Conservation (phyloP, 2,329 filamentous ascomycete species). For the Diaporthe ampelina region DNA sequence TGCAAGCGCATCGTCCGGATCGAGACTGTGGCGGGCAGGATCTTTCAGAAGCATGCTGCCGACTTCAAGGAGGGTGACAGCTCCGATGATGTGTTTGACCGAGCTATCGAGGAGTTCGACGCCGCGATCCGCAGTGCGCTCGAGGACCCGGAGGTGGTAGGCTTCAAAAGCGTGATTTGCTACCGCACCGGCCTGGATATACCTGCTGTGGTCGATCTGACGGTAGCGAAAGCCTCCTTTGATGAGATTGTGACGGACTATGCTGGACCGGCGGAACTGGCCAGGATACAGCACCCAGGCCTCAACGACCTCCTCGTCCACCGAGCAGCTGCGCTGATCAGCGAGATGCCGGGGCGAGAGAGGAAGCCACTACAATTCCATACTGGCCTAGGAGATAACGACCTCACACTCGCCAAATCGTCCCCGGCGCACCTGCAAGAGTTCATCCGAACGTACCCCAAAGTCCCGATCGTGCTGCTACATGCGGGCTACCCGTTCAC, state of each 20-base stretch:
- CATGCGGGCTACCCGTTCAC: conserved; percentile 88
- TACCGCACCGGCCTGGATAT: conserved; percentile 82
- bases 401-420: conserved; percentile 77
- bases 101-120: conserved; percentile 65
- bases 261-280: conserved; percentile 53
- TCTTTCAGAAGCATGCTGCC: conserved; percentile 64
- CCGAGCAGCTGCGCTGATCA: conserved; percentile 71
- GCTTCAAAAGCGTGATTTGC: conserved; percentile 87
- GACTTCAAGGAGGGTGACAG: conserved; percentile 54
- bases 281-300: conserved; percentile 71
- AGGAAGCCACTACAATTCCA: conserved; percentile 88
- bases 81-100: conserved; percentile 55
- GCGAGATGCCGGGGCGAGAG: conserved; percentile 55
- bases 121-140: conserved; percentile 69
- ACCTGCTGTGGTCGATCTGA: conserved; percentile 57
- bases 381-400: conserved; percentile 85
- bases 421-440: conserved; percentile 83
- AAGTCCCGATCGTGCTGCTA: conserved; percentile 81
- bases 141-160: conserved; percentile 77
- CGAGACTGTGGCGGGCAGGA: conserved; percentile 76
- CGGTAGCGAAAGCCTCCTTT: conserved; percentile 57
- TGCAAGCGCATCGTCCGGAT: conserved; percentile 84
- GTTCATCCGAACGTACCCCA: conserved; percentile 78
- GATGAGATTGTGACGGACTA: conserved; percentile 52
- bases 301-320: conserved; percentile 81